Conservation (phyloP, 148 eudicot species). For the Nepenthes gracilis region DNA sequence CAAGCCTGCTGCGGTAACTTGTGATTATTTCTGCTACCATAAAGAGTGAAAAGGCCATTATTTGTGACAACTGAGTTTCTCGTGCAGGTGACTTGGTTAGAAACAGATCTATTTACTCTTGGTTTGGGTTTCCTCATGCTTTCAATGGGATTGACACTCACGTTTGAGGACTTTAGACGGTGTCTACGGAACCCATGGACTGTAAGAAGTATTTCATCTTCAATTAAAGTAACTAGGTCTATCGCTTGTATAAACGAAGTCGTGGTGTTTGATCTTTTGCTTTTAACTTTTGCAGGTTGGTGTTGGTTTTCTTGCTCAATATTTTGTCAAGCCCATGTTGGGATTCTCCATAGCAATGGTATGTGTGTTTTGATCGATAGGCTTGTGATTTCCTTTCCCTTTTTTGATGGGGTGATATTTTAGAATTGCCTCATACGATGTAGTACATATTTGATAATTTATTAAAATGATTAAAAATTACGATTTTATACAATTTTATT, state of each 20-base stretch:
- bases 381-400: neutral
- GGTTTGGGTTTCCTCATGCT: slow-evolving; percentile 99
- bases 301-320: slow-evolving; percentile 93
- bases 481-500: too few species aligned
- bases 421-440: neutral
- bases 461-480: too few species aligned
- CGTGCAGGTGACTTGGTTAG: slow-evolving; percentile 87
- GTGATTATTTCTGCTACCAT: neutral
- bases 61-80: slow-evolving; percentile 9
- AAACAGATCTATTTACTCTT: slow-evolving; percentile 87
- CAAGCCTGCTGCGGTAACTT: slow-evolving; percentile 74
- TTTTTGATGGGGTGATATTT: neutral
- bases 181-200: slow-evolving; percentile 97
- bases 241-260: neutral
- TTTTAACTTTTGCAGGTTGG: slow-evolving; percentile 58
- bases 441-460: too few species aligned
- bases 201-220: slow-evolving; percentile 32
- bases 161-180: slow-evolving; percentile 89
- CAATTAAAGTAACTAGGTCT: slow-evolving; percentile 3
- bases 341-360: slow-evolving; percentile 87
- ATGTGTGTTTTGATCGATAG: slow-evolving; percentile 7
- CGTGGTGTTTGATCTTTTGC: neutral
- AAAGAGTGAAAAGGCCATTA: neutral
- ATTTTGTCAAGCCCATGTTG: slow-evolving; percentile 71
- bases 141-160: slow-evolving; percentile 96